Evolutionary conservation across 768 basidiomycete genomes (phyloP).

Genomic region (Calocera viscosa): DNA sequence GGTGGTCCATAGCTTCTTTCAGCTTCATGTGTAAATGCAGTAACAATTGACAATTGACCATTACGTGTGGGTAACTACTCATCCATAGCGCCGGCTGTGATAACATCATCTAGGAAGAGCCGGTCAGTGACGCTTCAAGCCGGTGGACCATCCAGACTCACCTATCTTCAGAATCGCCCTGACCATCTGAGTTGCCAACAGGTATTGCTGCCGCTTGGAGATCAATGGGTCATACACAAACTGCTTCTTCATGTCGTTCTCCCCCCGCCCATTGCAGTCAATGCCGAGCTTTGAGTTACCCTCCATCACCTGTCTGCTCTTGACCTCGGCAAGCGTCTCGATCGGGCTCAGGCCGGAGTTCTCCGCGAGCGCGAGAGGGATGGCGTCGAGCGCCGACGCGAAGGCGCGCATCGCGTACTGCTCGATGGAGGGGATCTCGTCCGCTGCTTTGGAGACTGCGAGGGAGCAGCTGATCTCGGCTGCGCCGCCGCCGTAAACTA

Average conservation of each 20-base stretch:
- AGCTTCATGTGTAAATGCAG: neutral
- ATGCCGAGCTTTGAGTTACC: constrained; percentile 77
- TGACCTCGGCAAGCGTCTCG: constrained; percentile 90
- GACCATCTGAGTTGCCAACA: constrained; percentile 92
- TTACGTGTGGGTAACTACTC: constrained; percentile 29
- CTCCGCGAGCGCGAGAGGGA: constrained; percentile 92
- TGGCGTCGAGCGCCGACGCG: constrained; percentile 83
- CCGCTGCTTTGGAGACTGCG: constrained; percentile 87
- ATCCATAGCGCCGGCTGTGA: constrained; percentile 55
- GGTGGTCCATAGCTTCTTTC: neutral
- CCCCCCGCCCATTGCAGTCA: constrained; percentile 74
- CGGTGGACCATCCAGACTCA: constrained; percentile 26
- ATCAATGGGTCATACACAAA: constrained; percentile 95
- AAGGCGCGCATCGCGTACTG: constrained; percentile 99
- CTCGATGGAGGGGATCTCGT: constrained; percentile 95
- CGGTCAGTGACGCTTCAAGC: neutral
- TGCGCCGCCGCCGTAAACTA: constrained; percentile 96
- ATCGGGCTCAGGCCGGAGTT: constrained; percentile 96
- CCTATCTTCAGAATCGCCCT: constrained; percentile 82
- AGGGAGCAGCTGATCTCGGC: constrained; percentile 93
- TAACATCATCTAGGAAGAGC: constrained; percentile 55
- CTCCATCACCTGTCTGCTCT: constrained; percentile 82
- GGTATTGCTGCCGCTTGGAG: constrained; percentile 91
- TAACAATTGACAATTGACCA: neutral
- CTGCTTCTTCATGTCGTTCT: constrained; percentile 96